Conservation (phyloP, 1,139 yeast genomes). For the Kurtzmaniella natalensis region DNA sequence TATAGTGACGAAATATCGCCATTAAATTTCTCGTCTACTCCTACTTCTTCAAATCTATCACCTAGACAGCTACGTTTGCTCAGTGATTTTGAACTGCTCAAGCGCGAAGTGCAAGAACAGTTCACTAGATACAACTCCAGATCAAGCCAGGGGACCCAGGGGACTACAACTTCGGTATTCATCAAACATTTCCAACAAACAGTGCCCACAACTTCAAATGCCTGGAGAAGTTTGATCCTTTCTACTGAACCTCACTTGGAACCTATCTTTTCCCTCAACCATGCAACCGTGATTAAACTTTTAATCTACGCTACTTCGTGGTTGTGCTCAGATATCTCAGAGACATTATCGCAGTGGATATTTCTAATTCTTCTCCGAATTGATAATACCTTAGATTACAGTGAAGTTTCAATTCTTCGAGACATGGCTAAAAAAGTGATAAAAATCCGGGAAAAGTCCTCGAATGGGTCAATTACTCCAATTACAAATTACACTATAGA, state of each 20-base stretch:
- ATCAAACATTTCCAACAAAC: not conserved
- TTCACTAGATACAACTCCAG: too few relatives aligned
- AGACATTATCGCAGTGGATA: conserved; percentile 35
- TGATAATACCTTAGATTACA: conserved; percentile 29
- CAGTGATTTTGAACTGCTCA: not conserved
- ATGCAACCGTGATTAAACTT: conserved; percentile 31
- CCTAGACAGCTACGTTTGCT: not conserved
- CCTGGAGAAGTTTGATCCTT: conserved; percentile 30
- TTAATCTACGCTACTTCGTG: conserved; percentile 35
- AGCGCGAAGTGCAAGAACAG: conserved; percentile 8
- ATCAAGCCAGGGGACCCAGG: too few relatives aligned
- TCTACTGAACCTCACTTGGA: conserved; percentile 20
- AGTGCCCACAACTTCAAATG: conserved; percentile 11
- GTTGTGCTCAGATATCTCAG: conserved; percentile 29
- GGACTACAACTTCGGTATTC: too few relatives aligned
- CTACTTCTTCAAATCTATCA: not conserved
- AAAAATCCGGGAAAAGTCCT: conserved; percentile 14
- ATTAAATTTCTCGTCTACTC: too few relatives aligned
- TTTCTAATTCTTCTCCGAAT: conserved; percentile 31
- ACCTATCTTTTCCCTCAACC: conserved; percentile 22
- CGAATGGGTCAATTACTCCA: not conserved
- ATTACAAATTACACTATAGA: conserved; percentile 24
- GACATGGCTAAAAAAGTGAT: conserved; percentile 39
- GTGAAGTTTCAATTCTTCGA: conserved; percentile 33
- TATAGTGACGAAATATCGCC: too few relatives aligned